Percentiles rank a stretch among this genome's conserved stretches.
Evolutionary conservation across 495 filamentous ascomycete species (phyloP).

Genomic region (Neurospora terricola): DNA sequence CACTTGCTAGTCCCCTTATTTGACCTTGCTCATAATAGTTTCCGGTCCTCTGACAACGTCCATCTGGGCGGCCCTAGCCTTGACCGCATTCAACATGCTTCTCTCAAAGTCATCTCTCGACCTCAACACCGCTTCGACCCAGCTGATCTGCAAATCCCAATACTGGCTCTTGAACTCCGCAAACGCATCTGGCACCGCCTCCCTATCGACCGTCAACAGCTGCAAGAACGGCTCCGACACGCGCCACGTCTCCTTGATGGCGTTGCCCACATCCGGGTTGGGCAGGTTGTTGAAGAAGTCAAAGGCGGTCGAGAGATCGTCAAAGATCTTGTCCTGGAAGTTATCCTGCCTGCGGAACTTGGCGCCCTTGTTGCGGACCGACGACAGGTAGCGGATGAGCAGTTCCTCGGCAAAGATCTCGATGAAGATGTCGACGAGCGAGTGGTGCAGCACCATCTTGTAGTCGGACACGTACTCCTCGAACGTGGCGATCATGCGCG

Average conservation of each 20-base stretch:
- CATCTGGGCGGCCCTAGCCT: constrained; percentile 75
- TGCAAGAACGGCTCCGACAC: constrained; percentile 72
- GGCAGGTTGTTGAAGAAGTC: constrained; percentile 54
- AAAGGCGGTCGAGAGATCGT: constrained; percentile 79
- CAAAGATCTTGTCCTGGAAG: constrained; percentile 81
- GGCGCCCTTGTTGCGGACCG: constrained; percentile 79
- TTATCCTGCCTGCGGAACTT: constrained; percentile 79
- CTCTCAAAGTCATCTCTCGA: constrained; percentile 88
- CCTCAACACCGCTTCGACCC: constrained; percentile 91
- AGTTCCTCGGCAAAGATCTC: constrained; percentile 89
- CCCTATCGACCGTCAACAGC: constrained; percentile 68
- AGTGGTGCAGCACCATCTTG: constrained; percentile 65
- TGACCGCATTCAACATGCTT: constrained; percentile 75
- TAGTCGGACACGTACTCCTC: constrained; percentile 91
- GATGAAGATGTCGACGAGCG: constrained; percentile 76
- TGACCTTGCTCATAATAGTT: constrained; percentile 85
- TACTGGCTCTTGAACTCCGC: constrained; percentile 74
- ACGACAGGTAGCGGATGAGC: constrained; percentile 73
- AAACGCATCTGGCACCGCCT: constrained; percentile 61
- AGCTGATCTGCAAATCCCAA: constrained; percentile 90
- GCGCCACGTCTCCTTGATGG: constrained; percentile 83
- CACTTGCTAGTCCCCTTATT: constrained; percentile 35
- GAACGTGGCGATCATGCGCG: constrained; percentile 82
- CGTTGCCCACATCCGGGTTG: constrained; percentile 37
- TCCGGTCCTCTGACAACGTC: constrained; percentile 67